A percentile compares a stretch with the other conserved stretches of the same genome.
Evolutionary conservation across 2,329 filamentous ascomycete genomes (phyloP).

Genomic region (Talaromyces funiculosus): DNA sequence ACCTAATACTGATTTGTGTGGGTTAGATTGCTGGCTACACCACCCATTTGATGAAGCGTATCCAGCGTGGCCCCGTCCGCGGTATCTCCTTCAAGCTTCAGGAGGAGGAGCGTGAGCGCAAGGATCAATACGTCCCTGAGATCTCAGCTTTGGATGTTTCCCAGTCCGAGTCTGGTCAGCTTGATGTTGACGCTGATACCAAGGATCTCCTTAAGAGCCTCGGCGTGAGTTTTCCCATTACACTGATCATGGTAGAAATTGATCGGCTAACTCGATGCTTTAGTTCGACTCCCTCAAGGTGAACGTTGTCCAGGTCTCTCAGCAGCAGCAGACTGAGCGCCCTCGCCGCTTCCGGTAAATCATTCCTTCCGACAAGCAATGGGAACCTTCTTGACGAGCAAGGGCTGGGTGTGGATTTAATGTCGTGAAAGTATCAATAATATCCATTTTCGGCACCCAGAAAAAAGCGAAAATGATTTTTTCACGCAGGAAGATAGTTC

Average conservation of each 20-base stretch:
- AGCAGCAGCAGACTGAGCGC: constrained; percentile 81
- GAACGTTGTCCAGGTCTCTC: constrained; percentile 86
- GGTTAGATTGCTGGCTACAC: constrained; percentile 91
- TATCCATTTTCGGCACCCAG: background rate
- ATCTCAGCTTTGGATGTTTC: constrained; percentile 97
- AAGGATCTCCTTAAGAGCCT: constrained; percentile 99
- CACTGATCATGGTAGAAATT: background rate
- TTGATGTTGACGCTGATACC: constrained; percentile 95
- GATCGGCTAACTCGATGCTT: background rate
- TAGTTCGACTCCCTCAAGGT: constrained; percentile 97
- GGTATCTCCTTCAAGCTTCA: constrained; percentile 99
- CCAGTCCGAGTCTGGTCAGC: constrained; percentile 85
- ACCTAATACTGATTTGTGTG: background rate
- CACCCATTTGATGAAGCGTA: constrained; percentile 99
- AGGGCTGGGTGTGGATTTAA: background rate
- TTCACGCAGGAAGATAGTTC: background rate
- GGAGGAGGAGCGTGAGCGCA: constrained; percentile 99
- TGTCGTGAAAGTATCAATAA: background rate
- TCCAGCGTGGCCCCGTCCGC: constrained; percentile 97
- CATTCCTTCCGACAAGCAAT: background rate
- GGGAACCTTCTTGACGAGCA: background rate
- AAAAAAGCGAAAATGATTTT: background rate
- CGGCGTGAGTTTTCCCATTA: constrained; percentile 65
- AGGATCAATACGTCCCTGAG: constrained; percentile 99
- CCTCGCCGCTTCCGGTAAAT: constrained; percentile 62